Base-by-base conservation (phyloP, 306 rosid species). In the Crotalaria pallida region DNA sequence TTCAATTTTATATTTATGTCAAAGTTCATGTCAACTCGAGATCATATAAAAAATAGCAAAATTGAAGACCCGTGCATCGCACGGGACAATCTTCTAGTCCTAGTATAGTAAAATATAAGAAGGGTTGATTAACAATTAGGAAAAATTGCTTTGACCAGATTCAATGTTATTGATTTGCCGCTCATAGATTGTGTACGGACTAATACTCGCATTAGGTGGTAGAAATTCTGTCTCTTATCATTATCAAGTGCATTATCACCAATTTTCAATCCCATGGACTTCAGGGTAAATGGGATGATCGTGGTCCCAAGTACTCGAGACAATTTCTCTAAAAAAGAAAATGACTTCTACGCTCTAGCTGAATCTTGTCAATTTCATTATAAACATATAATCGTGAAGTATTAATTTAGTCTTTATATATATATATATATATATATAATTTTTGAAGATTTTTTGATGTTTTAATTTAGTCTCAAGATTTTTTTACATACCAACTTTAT, bases 71-170 rank as follows among this genome's bases (percentile, higher is more conserved):
- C n/a, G n/a, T n/a, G n/a, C n/a, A n/a, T n/a, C n/a, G n/a, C n/a
- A n/a, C n/a, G n/a, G n/a, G n/a, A n/a, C n/a, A n/a, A n/a, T n/a
- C n/a, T n/a, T n/a, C n/a, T n/a, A n/a, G n/a, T n/a, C n/a, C n/a
- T n/a, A n/a, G n/a, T n/a, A n/a, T n/a, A n/a, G n/a, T n/a, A n/a
- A n/a, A n/a, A n/a, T n/a, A n/a, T n/a, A n/a, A n/a, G n/a, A 36
- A 61, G 72, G 79, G 64, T 43, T 66, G 44, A 48, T 62, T 77
- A 36, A 59, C 44, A 76, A 79, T 67, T 67, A 7, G 22, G 11
- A 58, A 33, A 66, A 66, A 10, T 34, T 59, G 9, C 8, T 71
- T 76, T 83, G 80, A 83, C 87, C 65, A 61, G 22, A 23, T 72
- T 75, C 75, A 74, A 49, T 69, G 47, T 36, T 63, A 40, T 57